phyloP scores from a whole-genome alignment of 2,329 filamentous ascomycete species.

The Colletotrichum endophyticum region DNA sequence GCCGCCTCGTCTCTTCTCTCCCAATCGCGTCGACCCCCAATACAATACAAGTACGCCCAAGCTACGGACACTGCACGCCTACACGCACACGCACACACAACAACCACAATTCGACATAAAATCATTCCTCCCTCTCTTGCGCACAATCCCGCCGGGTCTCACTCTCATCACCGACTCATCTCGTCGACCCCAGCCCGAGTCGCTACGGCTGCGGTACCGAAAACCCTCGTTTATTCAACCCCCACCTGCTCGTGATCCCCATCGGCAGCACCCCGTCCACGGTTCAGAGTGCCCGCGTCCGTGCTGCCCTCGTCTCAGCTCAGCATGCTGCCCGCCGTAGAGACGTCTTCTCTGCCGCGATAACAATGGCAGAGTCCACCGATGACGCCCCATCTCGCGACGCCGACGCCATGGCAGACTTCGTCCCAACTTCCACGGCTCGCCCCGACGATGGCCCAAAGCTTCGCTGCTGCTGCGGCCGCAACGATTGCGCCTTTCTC shows the following conservation, averaged over 20 bases:
- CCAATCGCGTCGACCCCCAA: neutral
- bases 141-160: neutral
- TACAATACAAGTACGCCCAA: neutral
- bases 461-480: constrained; percentile 84
- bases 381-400: constrained; percentile 4
- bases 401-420: constrained; percentile 19
- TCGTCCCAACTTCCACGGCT: constrained; percentile 12
- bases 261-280: neutral
- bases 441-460: constrained; percentile 30
- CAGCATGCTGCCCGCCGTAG: constrained; percentile 15
- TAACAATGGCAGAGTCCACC: constrained; percentile 18
- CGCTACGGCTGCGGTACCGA: neutral
- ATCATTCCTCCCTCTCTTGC: neutral
- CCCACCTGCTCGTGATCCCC: neutral
- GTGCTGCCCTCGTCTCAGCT: neutral
- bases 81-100: neutral
- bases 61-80: neutral
- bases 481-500: constrained; percentile 77
- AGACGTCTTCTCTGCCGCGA: constrained; percentile 9
- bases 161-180: neutral
- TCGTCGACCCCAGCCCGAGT: neutral
- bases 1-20: neutral
- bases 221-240: neutral
- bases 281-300: neutral
- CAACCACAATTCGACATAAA: constrained; percentile 10